Conservation (phyloP, 768 basidiomycete species). For the Lactarius sanguifluus region DNA sequence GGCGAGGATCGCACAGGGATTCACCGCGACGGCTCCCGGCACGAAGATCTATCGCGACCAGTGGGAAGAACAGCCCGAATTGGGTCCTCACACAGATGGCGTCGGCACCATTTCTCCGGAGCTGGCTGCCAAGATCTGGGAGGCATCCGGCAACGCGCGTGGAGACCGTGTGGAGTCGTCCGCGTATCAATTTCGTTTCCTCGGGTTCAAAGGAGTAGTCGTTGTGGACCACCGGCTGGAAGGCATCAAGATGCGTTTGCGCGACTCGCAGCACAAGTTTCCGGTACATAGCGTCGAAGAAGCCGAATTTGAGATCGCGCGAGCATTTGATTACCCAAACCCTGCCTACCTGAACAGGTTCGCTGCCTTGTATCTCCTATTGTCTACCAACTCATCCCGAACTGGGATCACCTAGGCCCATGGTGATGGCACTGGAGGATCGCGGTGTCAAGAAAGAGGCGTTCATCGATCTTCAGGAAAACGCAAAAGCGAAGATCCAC, state of each 20-base stretch:
- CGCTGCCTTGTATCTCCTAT: neutral
- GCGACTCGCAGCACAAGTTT: constrained; percentile 79
- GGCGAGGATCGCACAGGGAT: constrained; percentile 79
- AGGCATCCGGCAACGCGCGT: constrained; percentile 30
- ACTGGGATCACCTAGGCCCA: constrained; percentile 45
- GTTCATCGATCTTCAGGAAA: constrained; percentile 63
- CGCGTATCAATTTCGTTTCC: constrained; percentile 77
- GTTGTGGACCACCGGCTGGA: constrained; percentile 56
- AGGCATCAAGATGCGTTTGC: constrained; percentile 66
- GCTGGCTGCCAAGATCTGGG: constrained; percentile 62
- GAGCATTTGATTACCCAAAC: constrained; percentile 59
- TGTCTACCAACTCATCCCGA: neutral
- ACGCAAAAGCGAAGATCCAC: constrained; percentile 53
- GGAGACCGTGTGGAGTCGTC: constrained; percentile 1
- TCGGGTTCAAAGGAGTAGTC: constrained; percentile 84
- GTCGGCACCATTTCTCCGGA: constrained; percentile 72
- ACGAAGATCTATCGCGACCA: constrained; percentile 53
- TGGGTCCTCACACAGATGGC: constrained; percentile 72
- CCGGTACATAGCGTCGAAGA: constrained; percentile 45
- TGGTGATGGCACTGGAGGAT: constrained; percentile 80
- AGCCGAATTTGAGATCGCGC: constrained; percentile 71
- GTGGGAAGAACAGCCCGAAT: constrained; percentile 65
- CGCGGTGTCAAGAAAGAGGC: constrained; percentile 57
- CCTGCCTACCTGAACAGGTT: constrained; percentile 73
- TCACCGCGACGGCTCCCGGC: constrained; percentile 77